These are phyloP conservation scores for Xylona heveae DNA, from an alignment of 495 filamentous ascomycete species.

Conservation along the genomic window DNA sequence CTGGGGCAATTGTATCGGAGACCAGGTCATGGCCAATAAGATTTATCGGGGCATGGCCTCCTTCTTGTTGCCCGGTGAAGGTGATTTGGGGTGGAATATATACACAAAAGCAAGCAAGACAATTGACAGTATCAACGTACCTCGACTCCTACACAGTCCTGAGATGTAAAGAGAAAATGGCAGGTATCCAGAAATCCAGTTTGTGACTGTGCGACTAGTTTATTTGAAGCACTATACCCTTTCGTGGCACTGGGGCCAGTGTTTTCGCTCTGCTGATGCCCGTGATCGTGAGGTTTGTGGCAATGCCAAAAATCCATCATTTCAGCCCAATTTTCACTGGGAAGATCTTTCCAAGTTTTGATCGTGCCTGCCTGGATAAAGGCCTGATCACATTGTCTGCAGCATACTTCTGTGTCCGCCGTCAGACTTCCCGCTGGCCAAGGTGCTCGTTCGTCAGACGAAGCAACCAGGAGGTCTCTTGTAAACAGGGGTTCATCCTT, in stretches of 20 bases:
- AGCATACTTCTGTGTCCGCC: conserved; percentile 31
- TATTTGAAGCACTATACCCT: conserved; percentile 56
- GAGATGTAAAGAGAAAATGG: conserved; percentile 44
- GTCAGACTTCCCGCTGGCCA: conserved; percentile 54
- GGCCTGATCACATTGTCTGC: conserved; percentile 32
- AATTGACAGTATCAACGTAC: conserved; percentile 26
- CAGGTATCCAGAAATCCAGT: conserved; percentile 62
- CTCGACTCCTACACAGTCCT: conserved; percentile 38
- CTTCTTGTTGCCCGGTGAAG: conserved; percentile 57
- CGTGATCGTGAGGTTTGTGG: conserved; percentile 51
- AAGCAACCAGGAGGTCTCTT: conserved; percentile 4
- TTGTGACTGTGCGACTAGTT: conserved; percentile 35
- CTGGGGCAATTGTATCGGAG: conserved; percentile 9
- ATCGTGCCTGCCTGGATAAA: conserved; percentile 23
- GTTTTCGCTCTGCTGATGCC: conserved; percentile 18
- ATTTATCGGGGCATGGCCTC: conserved; percentile 31
- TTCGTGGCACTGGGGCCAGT: conserved; percentile 23
- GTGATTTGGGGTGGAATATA: not conserved
- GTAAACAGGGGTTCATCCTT: conserved; percentile 13
- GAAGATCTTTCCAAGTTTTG: conserved; percentile 75
- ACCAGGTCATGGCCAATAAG: conserved; percentile 2
- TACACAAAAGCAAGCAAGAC: not conserved
- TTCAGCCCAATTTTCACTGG: conserved; percentile 93
- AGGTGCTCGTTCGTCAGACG: conserved; percentile 26
- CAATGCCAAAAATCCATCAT: conserved; percentile 99